phyloP scores from a whole-genome alignment of 139 green algal species.

The Microglena sp. region DNA sequence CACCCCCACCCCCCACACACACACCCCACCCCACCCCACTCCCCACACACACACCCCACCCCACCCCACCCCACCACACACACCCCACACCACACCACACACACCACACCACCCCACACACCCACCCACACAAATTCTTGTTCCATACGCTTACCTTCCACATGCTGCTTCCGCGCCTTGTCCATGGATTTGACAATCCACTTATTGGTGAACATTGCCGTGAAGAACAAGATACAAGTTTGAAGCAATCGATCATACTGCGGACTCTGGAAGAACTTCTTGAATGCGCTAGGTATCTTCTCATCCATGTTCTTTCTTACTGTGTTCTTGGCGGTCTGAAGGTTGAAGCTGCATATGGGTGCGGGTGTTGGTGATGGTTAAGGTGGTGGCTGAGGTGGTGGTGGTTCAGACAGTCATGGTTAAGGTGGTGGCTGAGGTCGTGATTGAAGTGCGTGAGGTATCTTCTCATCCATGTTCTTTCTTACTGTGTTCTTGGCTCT shows the following conservation, averaged over 20 bases:
- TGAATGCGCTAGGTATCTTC: slow-evolving; percentile 11
- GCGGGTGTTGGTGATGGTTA: too few relatives aligned
- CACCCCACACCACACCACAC: not conserved
- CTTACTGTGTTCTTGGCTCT: slow-evolving; percentile 27
- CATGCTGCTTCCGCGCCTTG: slow-evolving; percentile 30
- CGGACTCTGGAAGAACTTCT: slow-evolving; percentile 25
- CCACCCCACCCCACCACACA: not conserved
- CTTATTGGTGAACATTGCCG: slow-evolving; percentile 24
- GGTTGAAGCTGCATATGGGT: slow-evolving; percentile 38
- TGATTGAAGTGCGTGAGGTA: slow-evolving; percentile 7
- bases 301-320: slow-evolving; percentile 34
- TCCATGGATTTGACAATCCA: slow-evolving; percentile 32
- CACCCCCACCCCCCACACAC: too few relatives aligned
- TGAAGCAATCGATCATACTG: slow-evolving; percentile 35
- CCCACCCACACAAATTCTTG: not conserved
- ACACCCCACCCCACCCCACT: not conserved
- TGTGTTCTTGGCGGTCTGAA: slow-evolving; percentile 26
- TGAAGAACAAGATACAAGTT: slow-evolving; percentile 37
- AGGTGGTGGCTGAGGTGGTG: too few relatives aligned
- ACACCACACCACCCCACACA: not conserved
- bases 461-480: slow-evolving; percentile 29
- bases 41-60: not conserved
- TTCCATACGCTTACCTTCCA: slow-evolving; percentile 20
- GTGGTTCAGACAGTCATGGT: too few relatives aligned
- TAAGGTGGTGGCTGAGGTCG: too few relatives aligned